These are phyloP conservation scores for Penicillium nucicola DNA, from an alignment of 495 filamentous ascomycete species.

Conservation along the genomic window DNA sequence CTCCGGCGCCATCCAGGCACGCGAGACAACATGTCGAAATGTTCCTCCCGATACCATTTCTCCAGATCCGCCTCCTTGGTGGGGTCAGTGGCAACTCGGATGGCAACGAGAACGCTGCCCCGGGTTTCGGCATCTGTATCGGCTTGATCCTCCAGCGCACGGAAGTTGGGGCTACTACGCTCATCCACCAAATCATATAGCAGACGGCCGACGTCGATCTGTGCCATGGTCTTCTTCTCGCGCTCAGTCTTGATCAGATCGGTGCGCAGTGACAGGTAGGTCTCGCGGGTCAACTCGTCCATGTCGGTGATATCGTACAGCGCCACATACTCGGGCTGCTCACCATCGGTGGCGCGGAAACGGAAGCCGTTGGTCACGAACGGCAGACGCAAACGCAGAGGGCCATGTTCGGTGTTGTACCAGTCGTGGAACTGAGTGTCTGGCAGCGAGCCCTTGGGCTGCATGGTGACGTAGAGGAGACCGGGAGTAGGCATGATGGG, in stretches of 20 bases:
- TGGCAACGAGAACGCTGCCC: constrained; percentile 59
- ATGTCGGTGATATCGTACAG: constrained; percentile 78
- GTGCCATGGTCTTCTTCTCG: constrained; percentile 71
- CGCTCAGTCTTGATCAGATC: constrained; percentile 63
- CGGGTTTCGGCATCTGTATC: constrained; percentile 52
- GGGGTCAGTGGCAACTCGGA: constrained; percentile 52
- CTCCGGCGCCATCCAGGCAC: constrained; percentile 75
- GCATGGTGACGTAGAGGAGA: constrained; percentile 77
- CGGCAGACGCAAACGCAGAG: constrained; percentile 67
- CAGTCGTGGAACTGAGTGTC: constrained; percentile 76
- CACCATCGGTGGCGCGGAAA: constrained; percentile 63
- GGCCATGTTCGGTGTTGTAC: constrained; percentile 89
- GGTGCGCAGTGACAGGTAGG: constrained; percentile 65
- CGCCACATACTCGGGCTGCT: constrained; percentile 66
- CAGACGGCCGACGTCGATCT: constrained; percentile 67
- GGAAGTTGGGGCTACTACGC: constrained; percentile 50
- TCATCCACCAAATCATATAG: constrained; percentile 63
- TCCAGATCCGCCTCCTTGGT: constrained; percentile 54
- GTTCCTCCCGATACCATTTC: constrained; percentile 71
- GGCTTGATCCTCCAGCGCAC: constrained; percentile 53
- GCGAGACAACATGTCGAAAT: constrained; percentile 65
- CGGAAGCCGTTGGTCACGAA: constrained; percentile 75
- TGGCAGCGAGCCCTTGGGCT: constrained; percentile 61
- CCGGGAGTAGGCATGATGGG: constrained; percentile 49
- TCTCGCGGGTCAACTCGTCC: constrained; percentile 58